phyloP scores from a whole-genome alignment of 1,139 yeast species.

The Suhomyces bolitotheri region DNA sequence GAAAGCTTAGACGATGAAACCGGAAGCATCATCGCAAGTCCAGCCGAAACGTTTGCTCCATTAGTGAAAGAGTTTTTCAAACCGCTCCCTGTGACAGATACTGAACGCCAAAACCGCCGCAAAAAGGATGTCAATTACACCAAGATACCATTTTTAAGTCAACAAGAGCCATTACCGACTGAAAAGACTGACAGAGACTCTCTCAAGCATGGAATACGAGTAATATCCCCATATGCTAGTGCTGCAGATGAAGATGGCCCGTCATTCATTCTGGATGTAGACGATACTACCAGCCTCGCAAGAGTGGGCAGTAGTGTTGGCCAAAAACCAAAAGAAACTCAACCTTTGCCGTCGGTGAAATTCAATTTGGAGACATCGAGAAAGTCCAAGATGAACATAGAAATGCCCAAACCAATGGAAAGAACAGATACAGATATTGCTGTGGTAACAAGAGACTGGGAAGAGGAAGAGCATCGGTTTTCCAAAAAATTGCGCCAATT shows the following conservation, averaged over 20 bases:
- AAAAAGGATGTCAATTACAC: background rate
- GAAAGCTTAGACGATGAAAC: slow-evolving; percentile 2
- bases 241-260: background rate
- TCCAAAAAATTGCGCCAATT: slow-evolving; percentile 24
- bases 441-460: slow-evolving; percentile 2
- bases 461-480: slow-evolving; percentile 25
- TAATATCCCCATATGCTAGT: too few relatives aligned
- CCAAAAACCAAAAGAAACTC: background rate
- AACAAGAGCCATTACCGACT: background rate
- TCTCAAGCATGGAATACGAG: too few relatives aligned
- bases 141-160: background rate
- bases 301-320: background rate
- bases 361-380: slow-evolving; percentile 4
- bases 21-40: background rate
- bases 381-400: slow-evolving; percentile 14
- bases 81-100: background rate
- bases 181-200: background rate
- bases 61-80: background rate
- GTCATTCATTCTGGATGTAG: background rate
- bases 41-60: background rate
- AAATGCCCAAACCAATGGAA: slow-evolving; percentile 18
- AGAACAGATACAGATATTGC: slow-evolving; percentile 13
- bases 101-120: background rate
- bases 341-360: slow-evolving; percentile 4
- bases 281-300: background rate